These are phyloP conservation scores for Trichoderma sp. DNA, from an alignment of 2,329 filamentous ascomycete species.

Conservation along the genomic window DNA sequence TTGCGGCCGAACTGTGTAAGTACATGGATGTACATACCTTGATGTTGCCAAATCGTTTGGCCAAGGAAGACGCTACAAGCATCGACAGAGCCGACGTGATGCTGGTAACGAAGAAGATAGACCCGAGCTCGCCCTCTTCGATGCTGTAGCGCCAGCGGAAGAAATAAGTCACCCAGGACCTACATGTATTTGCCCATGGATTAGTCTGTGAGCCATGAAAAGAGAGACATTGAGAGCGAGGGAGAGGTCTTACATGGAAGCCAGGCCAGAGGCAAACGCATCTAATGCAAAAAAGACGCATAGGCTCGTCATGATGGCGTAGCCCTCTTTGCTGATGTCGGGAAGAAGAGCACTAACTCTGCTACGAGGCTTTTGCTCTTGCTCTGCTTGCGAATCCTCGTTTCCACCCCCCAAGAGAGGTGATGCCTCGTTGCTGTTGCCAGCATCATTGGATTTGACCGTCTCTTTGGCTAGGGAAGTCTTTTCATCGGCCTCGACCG, in stretches of 20 bases:
- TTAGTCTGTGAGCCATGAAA: constrained; percentile 23
- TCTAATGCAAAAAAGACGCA: constrained; percentile 67
- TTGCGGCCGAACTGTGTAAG: background rate
- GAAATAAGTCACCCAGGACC: constrained; percentile 58
- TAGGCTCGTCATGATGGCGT: constrained; percentile 55
- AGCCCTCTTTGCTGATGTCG: constrained; percentile 55
- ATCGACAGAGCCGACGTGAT: constrained; percentile 51
- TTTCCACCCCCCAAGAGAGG: constrained; percentile 27
- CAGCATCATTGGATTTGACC: background rate
- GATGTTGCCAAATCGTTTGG: constrained; percentile 58
- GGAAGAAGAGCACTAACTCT: constrained; percentile 42
- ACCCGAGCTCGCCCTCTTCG: constrained; percentile 48
- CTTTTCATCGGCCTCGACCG: constrained; percentile 39
- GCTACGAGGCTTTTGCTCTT: background rate
- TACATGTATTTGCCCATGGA: constrained; percentile 22
- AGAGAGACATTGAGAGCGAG: constrained; percentile 32
- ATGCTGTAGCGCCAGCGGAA: constrained; percentile 49
- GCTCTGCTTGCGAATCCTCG: constrained; percentile 10
- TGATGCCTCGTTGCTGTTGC: constrained; percentile 23
- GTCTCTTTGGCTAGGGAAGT: background rate
- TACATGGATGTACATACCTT: constrained; percentile 44
- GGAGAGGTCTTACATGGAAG: constrained; percentile 48
- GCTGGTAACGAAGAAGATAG: constrained; percentile 53
- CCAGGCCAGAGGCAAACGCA: constrained; percentile 67
- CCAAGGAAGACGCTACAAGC: constrained; percentile 51